A percentile compares a stretch with the other conserved stretches of the same genome.
Evolutionary conservation across 345 rosid genomes (phyloP).

Genomic region (Aquilaria sinensis): DNA sequence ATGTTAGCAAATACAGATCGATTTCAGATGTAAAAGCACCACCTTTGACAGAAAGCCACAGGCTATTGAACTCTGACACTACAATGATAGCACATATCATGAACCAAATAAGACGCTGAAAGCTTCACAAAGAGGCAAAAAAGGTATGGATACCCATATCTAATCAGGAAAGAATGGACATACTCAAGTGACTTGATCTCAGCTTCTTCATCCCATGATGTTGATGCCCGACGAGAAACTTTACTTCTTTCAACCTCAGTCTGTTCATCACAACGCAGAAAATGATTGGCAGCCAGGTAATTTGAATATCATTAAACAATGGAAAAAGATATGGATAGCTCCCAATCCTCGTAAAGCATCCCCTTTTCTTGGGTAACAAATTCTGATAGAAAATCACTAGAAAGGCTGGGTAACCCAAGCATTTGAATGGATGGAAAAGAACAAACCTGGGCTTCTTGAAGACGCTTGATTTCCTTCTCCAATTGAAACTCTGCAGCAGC

Average conservation of each 20-base stretch:
- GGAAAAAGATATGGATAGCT: no score
- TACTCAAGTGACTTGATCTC: constrained; percentile 96
- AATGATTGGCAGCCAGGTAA: no score
- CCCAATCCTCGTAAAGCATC: neutral
- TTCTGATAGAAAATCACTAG: neutral
- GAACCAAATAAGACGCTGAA: constrained; percentile 4
- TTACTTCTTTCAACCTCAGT: constrained; percentile 88
- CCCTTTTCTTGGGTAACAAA: neutral
- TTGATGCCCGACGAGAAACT: constrained; percentile 59
- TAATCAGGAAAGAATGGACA: constrained; percentile 16
- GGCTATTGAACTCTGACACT: neutral
- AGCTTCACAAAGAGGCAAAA: neutral
- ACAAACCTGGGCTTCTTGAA: constrained; percentile 81
- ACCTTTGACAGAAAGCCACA: no score
- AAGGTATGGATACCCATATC: neutral
- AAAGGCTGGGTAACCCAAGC: constrained; percentile 11
- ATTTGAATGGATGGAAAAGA: constrained; percentile 4
- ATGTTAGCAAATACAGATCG: no score
- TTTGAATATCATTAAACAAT: neutral
- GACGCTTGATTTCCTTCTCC: constrained; percentile 87
- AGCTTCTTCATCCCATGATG: constrained; percentile 93
- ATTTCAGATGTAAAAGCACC: no score
- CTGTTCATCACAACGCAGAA: constrained; percentile 25
- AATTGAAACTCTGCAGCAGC: constrained; percentile 98
- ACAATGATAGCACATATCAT: neutral